Conservation (phyloP, 129 eudicot species). For the Chrysanthemum makinoi region DNA sequence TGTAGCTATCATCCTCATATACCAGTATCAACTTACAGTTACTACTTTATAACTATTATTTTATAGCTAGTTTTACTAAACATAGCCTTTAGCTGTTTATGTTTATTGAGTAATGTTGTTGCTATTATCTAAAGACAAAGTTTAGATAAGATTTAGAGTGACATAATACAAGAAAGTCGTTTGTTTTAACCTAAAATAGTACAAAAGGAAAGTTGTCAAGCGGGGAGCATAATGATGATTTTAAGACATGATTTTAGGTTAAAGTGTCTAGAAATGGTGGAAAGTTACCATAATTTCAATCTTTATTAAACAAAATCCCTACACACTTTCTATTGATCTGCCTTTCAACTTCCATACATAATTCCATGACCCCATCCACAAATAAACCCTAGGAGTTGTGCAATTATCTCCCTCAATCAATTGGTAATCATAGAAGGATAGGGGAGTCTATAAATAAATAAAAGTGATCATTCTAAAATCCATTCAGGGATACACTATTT, state of each 20-base stretch:
- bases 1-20: too few species aligned
- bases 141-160: slow-evolving; percentile 25
- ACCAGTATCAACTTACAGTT: too few species aligned
- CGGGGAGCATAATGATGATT: slow-evolving; percentile 39
- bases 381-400: slow-evolving; percentile 29
- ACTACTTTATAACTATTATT: too few species aligned
- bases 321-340: slow-evolving; percentile 28
- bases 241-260: slow-evolving; percentile 34
- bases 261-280: slow-evolving; percentile 27
- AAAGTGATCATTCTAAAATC: too few species aligned
- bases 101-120: too few species aligned
- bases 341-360: slow-evolving; percentile 15
- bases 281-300: slow-evolving; percentile 34
- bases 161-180: slow-evolving; percentile 1
- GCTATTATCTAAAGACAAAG: neutral
- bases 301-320: slow-evolving; percentile 31
- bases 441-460: too few species aligned
- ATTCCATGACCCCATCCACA: slow-evolving; percentile 20
- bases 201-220: slow-evolving; percentile 22
- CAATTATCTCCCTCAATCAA: slow-evolving; percentile 27
- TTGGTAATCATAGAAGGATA: slow-evolving; percentile 28
- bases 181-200: slow-evolving; percentile 32
- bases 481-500: too few species aligned
- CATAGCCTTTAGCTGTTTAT: too few species aligned
- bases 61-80: too few species aligned